phyloP scores from a whole-genome alignment of 441 rosid species.

The Erodium texanum region DNA sequence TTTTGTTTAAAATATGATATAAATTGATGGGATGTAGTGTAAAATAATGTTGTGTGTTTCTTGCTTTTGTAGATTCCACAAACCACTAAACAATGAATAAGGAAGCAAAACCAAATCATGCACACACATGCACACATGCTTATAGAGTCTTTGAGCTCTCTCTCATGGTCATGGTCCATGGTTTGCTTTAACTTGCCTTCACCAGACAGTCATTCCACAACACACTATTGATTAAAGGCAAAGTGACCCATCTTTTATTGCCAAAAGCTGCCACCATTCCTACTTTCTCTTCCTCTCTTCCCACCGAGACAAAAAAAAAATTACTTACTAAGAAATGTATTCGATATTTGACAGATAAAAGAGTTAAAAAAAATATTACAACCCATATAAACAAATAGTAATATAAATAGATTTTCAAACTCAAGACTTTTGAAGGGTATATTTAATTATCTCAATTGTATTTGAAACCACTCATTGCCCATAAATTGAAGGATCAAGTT shows the following conservation, averaged over 20 bases:
- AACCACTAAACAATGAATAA: conserved; percentile 23
- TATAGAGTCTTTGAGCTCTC: not conserved
- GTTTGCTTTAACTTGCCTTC: not conserved
- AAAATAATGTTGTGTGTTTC: not conserved
- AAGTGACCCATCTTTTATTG: conserved; percentile 24
- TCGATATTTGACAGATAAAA: too few species aligned
- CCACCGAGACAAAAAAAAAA: too few species aligned
- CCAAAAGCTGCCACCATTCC: conserved; percentile 34
- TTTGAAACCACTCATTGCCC: not conserved
- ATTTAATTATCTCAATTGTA: too few species aligned
- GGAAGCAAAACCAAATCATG: conserved; percentile 7
- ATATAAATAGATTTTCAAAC: too few species aligned
- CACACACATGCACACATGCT: conserved; percentile 6
- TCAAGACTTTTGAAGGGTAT: too few species aligned
- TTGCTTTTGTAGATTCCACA: conserved; percentile 30
- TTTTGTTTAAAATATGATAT: not conserved
- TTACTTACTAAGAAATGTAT: too few species aligned
- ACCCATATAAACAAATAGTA: too few species aligned
- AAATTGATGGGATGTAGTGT: conserved; percentile 25
- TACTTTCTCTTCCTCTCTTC: not conserved
- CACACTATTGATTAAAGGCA: conserved; percentile 19
- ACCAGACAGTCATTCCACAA: conserved; percentile 26
- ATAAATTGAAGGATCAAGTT: not conserved
- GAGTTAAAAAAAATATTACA: too few species aligned
- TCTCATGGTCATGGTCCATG: not conserved